Base-by-base conservation (phyloP, 2,329 filamentous ascomycete genomes). In the Fusarium sulawesiense region DNA sequence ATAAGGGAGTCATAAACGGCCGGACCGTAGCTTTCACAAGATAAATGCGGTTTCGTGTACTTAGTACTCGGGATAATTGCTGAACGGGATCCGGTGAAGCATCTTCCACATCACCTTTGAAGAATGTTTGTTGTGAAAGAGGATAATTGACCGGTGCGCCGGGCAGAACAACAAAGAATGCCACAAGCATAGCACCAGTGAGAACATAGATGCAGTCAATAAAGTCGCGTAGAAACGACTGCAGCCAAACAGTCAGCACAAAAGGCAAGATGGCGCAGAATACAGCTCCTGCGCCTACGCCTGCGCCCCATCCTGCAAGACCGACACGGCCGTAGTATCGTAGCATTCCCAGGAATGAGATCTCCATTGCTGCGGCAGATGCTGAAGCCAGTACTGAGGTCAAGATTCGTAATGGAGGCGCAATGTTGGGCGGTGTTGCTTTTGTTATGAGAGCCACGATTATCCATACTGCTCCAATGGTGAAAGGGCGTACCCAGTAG, bases 281-380 rank as follows among this genome's bases (percentile, higher is more conserved):
- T 9, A 78, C 58, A 12, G 72, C 65, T 1, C 77, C 79, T 1
- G 73, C 70, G 14, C 78, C 80, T 7, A 75, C 74, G 2, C 79
- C 79, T 2, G 78, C 64, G 44, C 78, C 80, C 79, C 80, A 81
- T 30, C 80, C 79, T 3, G 73, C 73, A 20, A 81, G 64, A 1
- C 75, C 78, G n/a, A 67, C 56, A 46, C 69, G 70, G 20, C 78
- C 77, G 40, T 79, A 77, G 13, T 75, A 71, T 0, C 75, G 72
- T 14, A 76, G 53, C 72, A 75, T 72, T 16, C 75, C 76, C n/a
- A 80, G 47, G 51, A 77, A 78, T 3, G 75, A 77, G 3, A 81
- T 63, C 18, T 81, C 79, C 53, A 73, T 78, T 7, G 72, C 73
- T 6, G 78, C 76, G 4, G 79, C 64, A 1, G 71, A 68, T 1